These are phyloP conservation scores for Elongisporangium undulatum DNA, from an alignment of 352 stramenopile species.

Conservation along the genomic window DNA sequence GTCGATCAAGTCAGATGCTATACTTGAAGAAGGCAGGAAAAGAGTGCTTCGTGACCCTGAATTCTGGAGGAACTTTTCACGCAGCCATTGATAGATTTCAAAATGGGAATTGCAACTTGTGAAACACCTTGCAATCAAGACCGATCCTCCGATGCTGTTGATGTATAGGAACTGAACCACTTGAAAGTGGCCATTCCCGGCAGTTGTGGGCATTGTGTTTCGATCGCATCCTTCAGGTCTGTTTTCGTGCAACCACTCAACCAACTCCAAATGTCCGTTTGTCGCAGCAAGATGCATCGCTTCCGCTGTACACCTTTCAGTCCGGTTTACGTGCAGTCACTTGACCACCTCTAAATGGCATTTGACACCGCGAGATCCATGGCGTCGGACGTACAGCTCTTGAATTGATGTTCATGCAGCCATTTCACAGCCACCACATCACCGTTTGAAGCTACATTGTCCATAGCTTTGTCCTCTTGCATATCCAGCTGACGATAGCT, in stretches of 20 bases:
- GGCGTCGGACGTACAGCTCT: neutral
- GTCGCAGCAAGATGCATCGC: slow-evolving; percentile 25
- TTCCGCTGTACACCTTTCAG: slow-evolving; percentile 13
- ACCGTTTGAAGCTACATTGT: slow-evolving; percentile 20
- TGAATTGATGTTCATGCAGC: slow-evolving; percentile 19
- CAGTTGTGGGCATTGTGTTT: slow-evolving; percentile 20
- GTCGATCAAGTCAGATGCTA: too few species aligned
- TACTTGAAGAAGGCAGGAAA: too few species aligned
- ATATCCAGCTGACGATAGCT: too few species aligned
- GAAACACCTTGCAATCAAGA: too few species aligned
- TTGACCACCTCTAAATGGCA: slow-evolving; percentile 22
- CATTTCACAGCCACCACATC: slow-evolving; percentile 26
- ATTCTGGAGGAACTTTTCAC: too few species aligned
- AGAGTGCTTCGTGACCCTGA: too few species aligned
- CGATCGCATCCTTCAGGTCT: slow-evolving; percentile 23
- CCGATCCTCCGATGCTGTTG: slow-evolving; percentile 2
- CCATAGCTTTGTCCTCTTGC: slow-evolving; percentile 19
- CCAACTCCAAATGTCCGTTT: slow-evolving; percentile 24
- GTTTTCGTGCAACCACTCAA: slow-evolving; percentile 24
- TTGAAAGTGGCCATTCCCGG: slow-evolving; percentile 27
- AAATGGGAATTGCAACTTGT: too few species aligned
- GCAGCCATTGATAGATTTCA: too few species aligned
- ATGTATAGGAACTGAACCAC: slow-evolving; percentile 30
- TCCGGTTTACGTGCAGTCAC: slow-evolving; percentile 24
- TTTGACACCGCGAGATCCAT: slow-evolving; percentile 16